Base-by-base conservation (phyloP, 108 stramenopile genomes). In the Conticribra guillardii region DNA sequence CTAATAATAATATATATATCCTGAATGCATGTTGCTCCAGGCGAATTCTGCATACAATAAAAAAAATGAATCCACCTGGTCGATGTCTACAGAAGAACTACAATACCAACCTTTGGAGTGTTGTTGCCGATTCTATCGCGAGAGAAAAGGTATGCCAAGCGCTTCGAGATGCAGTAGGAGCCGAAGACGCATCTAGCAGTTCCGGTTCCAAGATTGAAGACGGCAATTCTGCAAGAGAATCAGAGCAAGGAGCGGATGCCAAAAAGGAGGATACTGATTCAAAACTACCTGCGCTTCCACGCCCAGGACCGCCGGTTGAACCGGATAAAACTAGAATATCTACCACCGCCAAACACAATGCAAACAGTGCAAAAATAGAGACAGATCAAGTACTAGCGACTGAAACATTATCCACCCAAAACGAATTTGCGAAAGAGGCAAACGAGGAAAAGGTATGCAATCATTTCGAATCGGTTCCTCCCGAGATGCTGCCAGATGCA, bases 111-210 rank as follows among this genome's bases (percentile, higher is more conserved):
- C 24, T 54, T 19, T 94, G 87, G 87, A 84, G 68, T 29, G 88
- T 85, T 65, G 93, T 88, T 14, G 76, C 68, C 31, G 85, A 88
- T 27, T 66, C 74, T 2, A 69, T 82, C 33, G 93, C 93, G 1
- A 61, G 89, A 14, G 93, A 94, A 64, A 91, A 91, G 62, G 79
- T 88, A 23, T 81, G 82, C 32, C 93, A 91, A 73, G 58, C 67
- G 19, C 57, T 94, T 32, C 81, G 93, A 33, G 93, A 94, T 84
- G 89, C 93, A 8, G 87, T 88, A 17, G 61, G 81, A 29, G 54
- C 61, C 15, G 32, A 61, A 11, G 52, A 23, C 15, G 53, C 22
- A 49, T 4, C 29, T 22, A 28, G 37, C 23, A 49, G 8, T 44
- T 44, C 23, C 5, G 21, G 8, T 37, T 51, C 27, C 16, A 29